Evolutionary conservation across 2,329 filamentous ascomycete genomes (phyloP), one percentile per base, ranked within the genome.

Genomic region (Aspergillus caelatus): DNA sequence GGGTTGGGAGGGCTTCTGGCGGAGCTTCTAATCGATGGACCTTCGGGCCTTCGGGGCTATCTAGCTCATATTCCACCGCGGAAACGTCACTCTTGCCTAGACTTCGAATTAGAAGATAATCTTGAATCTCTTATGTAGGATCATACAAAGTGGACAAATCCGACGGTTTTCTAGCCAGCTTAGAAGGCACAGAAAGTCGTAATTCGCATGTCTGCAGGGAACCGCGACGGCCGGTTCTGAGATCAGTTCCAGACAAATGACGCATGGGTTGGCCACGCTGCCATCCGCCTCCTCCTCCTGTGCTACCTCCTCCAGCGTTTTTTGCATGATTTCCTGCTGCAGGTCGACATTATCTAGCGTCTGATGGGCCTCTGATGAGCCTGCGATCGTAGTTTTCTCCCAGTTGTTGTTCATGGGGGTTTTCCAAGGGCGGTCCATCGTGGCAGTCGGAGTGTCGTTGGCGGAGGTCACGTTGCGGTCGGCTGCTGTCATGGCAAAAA

Each of bases 201-300:
- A 97, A 69, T 89, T 88, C 62, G 83, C 80, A 80, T 98, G 94
- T 48, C 86, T 85, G 81, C 94, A 98, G 9, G 94, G 93, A 23
- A 85, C 80, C 9, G 91, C 87, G 57, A 89, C 83, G 66, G 91
- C 93, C 58, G 86, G 80, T 71, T 95, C 91, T 11, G 88, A 87
- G 72, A 97, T 83, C 59, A 80, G 74, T 62, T 94, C 91, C 65
- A 97, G 88, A 77, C 94, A 98, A 77, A 98, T 95, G 67, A 96
- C 92, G 77, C 94, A 97, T 72, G 85, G 87, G 66, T 85, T 80
- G 58, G 75, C 72, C 63, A 75, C 64, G 45, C 75, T 67, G 56
- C 71, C 70, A 28, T 74, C 65, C 50, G 75, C 67, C 58, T 77
- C 68, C 58, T 77, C 68, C 57, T 75, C 74, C 39, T 71, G 64